Conservation (phyloP, 176 grass and related monocot genomes). For the Avena atlantica region DNA sequence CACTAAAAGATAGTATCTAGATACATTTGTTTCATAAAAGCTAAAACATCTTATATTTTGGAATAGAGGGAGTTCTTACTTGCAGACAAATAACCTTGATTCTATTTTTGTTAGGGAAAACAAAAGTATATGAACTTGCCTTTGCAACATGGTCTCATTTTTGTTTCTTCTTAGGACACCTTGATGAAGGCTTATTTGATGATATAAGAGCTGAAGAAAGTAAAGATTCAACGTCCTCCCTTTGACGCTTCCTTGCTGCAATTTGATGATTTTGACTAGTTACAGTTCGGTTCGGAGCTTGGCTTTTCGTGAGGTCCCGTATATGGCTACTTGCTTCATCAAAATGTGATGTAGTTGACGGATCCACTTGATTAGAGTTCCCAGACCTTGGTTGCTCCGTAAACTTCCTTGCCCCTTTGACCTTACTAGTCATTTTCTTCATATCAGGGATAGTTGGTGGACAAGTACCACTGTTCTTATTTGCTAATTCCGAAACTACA, state of each 20-base stretch:
- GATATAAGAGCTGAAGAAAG: constrained; percentile 82
- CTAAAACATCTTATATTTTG: no score
- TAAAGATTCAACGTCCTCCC: constrained; percentile 74
- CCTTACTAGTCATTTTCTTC: constrained; percentile 46
- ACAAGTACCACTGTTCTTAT: constrained; percentile 34
- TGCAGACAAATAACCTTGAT: neutral
- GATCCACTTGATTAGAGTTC: constrained; percentile 47
- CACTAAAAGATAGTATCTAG: no score
- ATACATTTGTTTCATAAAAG: no score
- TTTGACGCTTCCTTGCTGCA: constrained; percentile 72
- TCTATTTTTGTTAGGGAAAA: constrained; percentile 8
- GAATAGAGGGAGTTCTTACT: neutral
- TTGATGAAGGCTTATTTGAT: constrained; percentile 65
- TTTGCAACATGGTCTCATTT: constrained; percentile 43
- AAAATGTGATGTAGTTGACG: constrained; percentile 38
- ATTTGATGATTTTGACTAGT: constrained; percentile 53
- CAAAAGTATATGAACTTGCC: constrained; percentile 49
- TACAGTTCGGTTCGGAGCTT: constrained; percentile 21
- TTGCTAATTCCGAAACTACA: constrained; percentile 7
- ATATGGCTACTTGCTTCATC: constrained; percentile 42
- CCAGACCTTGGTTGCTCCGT: constrained; percentile 51
- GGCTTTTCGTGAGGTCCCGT: constrained; percentile 44
- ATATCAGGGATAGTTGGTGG: constrained; percentile 45
- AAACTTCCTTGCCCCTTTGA: constrained; percentile 50
- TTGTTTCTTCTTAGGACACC: constrained; percentile 47